Evolutionary conservation across 148 eudicot genomes (phyloP), one percentile per base, ranked within the genome.

Genomic region (Mesembryanthemum crystallinum): DNA sequence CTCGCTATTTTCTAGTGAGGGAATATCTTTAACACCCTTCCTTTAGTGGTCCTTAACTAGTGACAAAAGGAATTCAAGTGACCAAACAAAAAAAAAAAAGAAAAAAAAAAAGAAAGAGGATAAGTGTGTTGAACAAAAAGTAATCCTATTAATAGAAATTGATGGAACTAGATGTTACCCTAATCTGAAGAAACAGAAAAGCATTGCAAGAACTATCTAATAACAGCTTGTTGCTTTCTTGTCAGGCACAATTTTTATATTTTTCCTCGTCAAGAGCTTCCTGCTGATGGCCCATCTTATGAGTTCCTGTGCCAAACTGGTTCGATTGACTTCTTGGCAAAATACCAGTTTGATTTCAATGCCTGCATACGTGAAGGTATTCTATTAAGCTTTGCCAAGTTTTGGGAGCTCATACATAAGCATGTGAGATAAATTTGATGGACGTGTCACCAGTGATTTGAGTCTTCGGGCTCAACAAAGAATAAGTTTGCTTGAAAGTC

Each of bases 291-390:
- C 20, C 81, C 80, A 11, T 82, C 92, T 7, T 77, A 71, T 75
- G 99, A 95, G 83, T 95, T 95, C 83, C 73, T 89, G 52, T 95
- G 97, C 88, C 99, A 95, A 86, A 95, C 99, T 64, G 63, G 82
- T 43, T 95, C 99, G 2, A 73, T 95, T 51, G 97, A 89, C 62
- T 95, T 95, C 85, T 88, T 95, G 90, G 89, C 99, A 25, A 86
- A 81, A 82, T 88, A 86, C 82, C 92, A 88, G 80, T 95, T 95
- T 84, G 97, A 95, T 86, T 95, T 95, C 80, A 95, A 95, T 80
- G 73, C 84, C 68, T 95, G 97, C 82, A 88, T 95, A 70, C 82
- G 71, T 49, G 92, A 95, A 87, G 99, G 99, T 95, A 86, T 42
- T 20, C 17, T 45, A 32, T 42, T 33, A 21, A 15, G 23, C 68